These are phyloP conservation scores for Crithidia thermophila DNA, from an alignment of 208 protist genomes.

Conservation along the genomic window DNA sequence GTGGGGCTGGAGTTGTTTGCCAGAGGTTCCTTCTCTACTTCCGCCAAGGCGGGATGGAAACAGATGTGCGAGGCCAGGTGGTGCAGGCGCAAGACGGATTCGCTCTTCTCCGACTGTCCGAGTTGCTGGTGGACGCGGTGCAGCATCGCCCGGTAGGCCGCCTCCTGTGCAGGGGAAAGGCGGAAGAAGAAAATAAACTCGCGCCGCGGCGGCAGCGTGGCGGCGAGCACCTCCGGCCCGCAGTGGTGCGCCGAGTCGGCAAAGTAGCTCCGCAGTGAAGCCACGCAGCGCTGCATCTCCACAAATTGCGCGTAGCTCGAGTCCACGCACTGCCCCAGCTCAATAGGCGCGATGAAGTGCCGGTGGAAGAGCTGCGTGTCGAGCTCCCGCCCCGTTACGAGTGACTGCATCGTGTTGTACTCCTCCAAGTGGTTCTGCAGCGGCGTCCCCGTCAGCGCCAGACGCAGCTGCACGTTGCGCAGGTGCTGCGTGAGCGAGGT, in stretches of 20 bases:
- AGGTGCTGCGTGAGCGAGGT: conserved; percentile 48
- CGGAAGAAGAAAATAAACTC: conserved; percentile 76
- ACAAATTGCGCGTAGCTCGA: conserved; percentile 63
- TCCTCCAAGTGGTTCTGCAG: conserved; percentile 91
- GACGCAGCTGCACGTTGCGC: conserved; percentile 61
- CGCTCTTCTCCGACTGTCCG: conserved; percentile 18
- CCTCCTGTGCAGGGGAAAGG: conserved; percentile 66
- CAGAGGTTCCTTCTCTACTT: not conserved
- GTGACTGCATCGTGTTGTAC: conserved; percentile 91
- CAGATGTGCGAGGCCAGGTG: conserved; percentile 79
- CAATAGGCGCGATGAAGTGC: conserved; percentile 70
- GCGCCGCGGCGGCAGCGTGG: conserved; percentile 57
- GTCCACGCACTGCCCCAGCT: conserved; percentile 69
- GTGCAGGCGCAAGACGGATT: conserved; percentile 47
- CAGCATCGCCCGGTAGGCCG: conserved; percentile 68
- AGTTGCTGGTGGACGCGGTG: conserved; percentile 24
- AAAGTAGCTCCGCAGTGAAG: conserved; percentile 73
- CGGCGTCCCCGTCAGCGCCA: conserved; percentile 90
- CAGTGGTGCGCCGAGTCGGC: conserved; percentile 66
- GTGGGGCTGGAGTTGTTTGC: not conserved
- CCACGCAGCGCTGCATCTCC: conserved; percentile 84
- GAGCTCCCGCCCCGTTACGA: conserved; percentile 58
- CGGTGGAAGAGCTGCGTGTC: conserved; percentile 59
- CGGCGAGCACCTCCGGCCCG: conserved; percentile 74
- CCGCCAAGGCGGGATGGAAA: conserved; percentile 51